These are phyloP conservation scores for Hawksworthiomyces lignivorus DNA, from an alignment of 2,329 filamentous ascomycete genomes.

Conservation along the genomic window DNA sequence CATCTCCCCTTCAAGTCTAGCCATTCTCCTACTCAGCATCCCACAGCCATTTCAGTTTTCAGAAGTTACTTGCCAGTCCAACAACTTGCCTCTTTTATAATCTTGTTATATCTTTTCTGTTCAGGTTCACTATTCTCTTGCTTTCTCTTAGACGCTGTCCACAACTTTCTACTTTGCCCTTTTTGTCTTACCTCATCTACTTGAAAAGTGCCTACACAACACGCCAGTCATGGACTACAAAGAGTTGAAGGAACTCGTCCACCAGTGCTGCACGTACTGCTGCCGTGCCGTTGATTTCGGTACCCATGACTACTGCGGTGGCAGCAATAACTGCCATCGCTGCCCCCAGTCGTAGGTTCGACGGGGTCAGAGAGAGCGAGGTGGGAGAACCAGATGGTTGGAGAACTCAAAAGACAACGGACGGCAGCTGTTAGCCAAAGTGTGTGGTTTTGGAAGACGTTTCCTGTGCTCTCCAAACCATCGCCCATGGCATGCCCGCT, in stretches of 20 bases:
- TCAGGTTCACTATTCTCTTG: no score
- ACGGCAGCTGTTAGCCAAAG: no score
- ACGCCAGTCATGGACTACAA: conserved; percentile 39
- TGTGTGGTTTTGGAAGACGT: no score
- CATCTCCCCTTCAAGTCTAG: not conserved
- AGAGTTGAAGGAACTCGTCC: conserved; percentile 36
- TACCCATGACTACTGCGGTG: conserved; percentile 42
- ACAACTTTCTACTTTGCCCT: not conserved
- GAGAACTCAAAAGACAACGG: no score
- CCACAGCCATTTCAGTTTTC: no score
- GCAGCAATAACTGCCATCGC: conserved; percentile 32
- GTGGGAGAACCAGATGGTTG: no score
- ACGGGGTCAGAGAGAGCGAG: no score
- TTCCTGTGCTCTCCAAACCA: no score
- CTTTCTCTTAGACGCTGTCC: not conserved
- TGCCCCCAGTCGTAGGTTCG: conserved; percentile 26
- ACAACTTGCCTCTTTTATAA: not conserved
- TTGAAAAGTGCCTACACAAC: no score
- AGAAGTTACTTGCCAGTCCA: no score
- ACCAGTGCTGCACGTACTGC: conserved; percentile 44
- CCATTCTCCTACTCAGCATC: no score
- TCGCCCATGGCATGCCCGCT: no score
- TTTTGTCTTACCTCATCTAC: conserved; percentile 9
- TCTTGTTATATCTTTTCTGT: not conserved
- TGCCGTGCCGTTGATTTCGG: conserved; percentile 43